These are phyloP conservation scores for Wilcoxina mikolae DNA, from an alignment of 495 filamentous ascomycete species.

Conservation along the genomic window DNA sequence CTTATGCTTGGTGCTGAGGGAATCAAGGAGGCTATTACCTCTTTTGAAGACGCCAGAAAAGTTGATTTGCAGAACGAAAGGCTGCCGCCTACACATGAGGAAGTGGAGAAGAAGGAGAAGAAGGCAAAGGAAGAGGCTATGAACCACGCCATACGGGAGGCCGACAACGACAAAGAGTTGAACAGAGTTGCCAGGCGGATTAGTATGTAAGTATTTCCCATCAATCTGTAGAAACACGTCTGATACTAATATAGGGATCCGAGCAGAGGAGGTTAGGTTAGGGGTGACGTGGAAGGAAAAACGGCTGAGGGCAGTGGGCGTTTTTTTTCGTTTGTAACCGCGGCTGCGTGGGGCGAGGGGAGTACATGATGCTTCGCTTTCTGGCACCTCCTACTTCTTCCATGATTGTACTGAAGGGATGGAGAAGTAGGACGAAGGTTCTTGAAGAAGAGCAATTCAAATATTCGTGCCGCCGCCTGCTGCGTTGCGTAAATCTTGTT, in stretches of 20 bases:
- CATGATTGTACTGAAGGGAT: too few relatives aligned
- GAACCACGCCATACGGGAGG: conserved; percentile 67
- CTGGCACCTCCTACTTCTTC: too few relatives aligned
- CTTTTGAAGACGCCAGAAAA: conserved; percentile 94
- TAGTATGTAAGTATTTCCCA: conserved; percentile 53
- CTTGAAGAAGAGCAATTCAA: too few relatives aligned
- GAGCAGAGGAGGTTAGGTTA: conserved; percentile 7
- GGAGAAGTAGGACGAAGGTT: too few relatives aligned
- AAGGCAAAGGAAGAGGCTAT: conserved; percentile 68
- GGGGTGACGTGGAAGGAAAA: too few relatives aligned
- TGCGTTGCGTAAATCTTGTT: too few relatives aligned
- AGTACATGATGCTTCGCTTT: too few relatives aligned
- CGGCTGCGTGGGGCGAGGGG: too few relatives aligned
- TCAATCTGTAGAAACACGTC: conserved; percentile 26
- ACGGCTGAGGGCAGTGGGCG: too few relatives aligned
- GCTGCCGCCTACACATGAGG: conserved; percentile 80
- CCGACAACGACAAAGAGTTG: conserved; percentile 78
- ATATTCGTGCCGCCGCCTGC: too few relatives aligned
- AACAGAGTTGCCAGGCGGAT: conserved; percentile 74
- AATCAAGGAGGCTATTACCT: conserved; percentile 97
- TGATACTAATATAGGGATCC: conserved; percentile 28
- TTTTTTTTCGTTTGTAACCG: too few relatives aligned
- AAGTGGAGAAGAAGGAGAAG: conserved; percentile 64
- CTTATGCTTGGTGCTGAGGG: conserved; percentile 96
- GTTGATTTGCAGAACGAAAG: conserved; percentile 95